Conservation (phyloP, 2,329 filamentous ascomycete species). For the Teratosphaeriaceae sp. region DNA sequence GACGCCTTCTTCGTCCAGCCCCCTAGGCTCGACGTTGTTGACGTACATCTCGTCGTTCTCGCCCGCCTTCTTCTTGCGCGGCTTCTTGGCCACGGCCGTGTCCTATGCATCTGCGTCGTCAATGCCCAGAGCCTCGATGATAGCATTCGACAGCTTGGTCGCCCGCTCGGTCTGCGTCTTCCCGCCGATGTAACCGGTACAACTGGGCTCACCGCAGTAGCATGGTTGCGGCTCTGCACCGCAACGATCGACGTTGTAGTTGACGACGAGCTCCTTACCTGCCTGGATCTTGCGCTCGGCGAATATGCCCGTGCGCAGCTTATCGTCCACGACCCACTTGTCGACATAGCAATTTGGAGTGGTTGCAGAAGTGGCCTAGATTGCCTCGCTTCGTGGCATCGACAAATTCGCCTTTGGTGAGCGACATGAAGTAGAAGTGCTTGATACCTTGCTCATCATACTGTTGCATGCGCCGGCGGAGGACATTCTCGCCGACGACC, state of each 20-base stretch:
- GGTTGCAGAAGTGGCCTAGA: conserved; percentile 94
- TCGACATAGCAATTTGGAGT: conserved; percentile 99
- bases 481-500: conserved; percentile 88
- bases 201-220: conserved; percentile 92
- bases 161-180: conserved; percentile 96
- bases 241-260: conserved; percentile 99
- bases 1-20: conserved; percentile 73
- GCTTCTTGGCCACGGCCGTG: conserved; percentile 79
- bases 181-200: conserved; percentile 92
- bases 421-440: conserved; percentile 99
- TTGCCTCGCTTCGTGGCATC: conserved; percentile 97
- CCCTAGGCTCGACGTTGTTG: conserved; percentile 74
- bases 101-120: conserved; percentile 92
- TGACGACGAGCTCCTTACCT: conserved; percentile 95
- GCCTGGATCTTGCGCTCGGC: conserved; percentile 75
- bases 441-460: conserved; percentile 97
- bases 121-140: conserved; percentile 92
- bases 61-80: conserved; percentile 82
- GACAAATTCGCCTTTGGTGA: conserved; percentile 92
- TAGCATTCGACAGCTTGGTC: conserved; percentile 81
- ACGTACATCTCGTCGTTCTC: conserved; percentile 96
- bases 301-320: conserved; percentile 98
- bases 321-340: conserved; percentile 98
- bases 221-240: conserved; percentile 94
- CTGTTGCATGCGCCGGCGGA: conserved; percentile 81